Evolutionary conservation across 202 grass and related monocot species (phyloP), one percentile per base, ranked within the genome.

Genomic region (Musa balbisiana): DNA sequence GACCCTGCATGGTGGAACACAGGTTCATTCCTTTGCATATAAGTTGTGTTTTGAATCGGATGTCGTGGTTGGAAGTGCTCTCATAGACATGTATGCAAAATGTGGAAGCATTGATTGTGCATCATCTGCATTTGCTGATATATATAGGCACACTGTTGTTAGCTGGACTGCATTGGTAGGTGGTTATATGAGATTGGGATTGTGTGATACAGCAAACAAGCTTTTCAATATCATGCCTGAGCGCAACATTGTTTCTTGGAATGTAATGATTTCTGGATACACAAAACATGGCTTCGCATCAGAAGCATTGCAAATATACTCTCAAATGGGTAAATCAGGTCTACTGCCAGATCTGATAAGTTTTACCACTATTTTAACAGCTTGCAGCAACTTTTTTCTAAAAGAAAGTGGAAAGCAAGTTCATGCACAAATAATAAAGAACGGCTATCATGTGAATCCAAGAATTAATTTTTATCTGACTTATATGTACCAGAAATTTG

Each of bases 181-280:
- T 60, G 67, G 78, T 14, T 72, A 72, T 43, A 73, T 72, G 55
- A 72, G 20, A 80, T 52, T 49, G 24, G 78, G 68, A 80, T 63
- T 63, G 67, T 62, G 20, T 56, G 55, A 62, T 72, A 52, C 21
- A 58, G 78, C 78, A n/a, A 63, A 72, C 21, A 59, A 72, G 43
- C 49, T 80, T 17, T 80, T 80, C 63, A 33, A 80, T 27, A 72
- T 72, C 19, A 80, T 80, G 68, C 78, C 78, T 62, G 65, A 80
- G 78, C 67, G 53, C 33, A 80, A 73, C 43, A 26, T 72, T 52
- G 78, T 80, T 62, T 80, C 78, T 20, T 80, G 78, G 78, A 80
- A 80, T 64, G 13, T 56, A 64, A 80, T 80, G 54, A 33, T 80
- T 80, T 80, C 68, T 51, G 78, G 78, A 27, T 80, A 55, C 53